Conservation (phyloP, 2,329 filamentous ascomycete genomes). For the Elsinoe necatrix region DNA sequence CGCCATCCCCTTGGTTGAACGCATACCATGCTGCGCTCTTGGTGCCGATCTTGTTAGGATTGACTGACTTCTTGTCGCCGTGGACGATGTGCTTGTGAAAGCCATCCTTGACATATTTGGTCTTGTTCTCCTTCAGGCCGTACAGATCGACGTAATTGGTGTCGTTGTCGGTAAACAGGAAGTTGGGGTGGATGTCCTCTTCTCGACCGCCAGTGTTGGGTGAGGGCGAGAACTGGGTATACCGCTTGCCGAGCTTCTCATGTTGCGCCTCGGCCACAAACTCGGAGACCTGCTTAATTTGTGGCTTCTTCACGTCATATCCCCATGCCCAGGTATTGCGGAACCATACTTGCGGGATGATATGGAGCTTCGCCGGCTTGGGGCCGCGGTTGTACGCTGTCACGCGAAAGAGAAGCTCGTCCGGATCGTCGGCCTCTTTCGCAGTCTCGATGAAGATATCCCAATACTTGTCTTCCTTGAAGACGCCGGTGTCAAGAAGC, state of each 20-base stretch:
- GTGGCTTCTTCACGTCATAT: constrained; percentile 73
- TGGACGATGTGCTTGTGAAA: constrained; percentile 85
- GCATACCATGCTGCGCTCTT: constrained; percentile 88
- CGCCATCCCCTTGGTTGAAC: constrained; percentile 82
- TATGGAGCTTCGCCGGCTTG: constrained; percentile 83
- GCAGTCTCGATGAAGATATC: constrained; percentile 95
- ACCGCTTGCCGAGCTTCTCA: constrained; percentile 70
- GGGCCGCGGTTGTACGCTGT: constrained; percentile 94
- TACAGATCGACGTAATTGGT: constrained; percentile 78
- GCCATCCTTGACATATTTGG: constrained; percentile 86
- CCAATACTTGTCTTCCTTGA: constrained; percentile 87
- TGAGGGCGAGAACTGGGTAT: constrained; percentile 78
- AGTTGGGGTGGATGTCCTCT: constrained; percentile 72
- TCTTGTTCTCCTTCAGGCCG: constrained; percentile 64
- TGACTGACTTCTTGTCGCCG: constrained; percentile 69
- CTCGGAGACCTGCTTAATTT: constrained; percentile 57
- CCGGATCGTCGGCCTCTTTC: constrained; percentile 84
- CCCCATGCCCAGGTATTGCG: constrained; percentile 97
- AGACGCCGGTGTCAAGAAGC: constrained; percentile 77
- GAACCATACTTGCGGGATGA: constrained; percentile 93
- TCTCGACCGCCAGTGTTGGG: constrained; percentile 72
- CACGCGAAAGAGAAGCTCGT: constrained; percentile 86
- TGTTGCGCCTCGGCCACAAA: constrained; percentile 71
- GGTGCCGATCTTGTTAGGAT: constrained; percentile 70
- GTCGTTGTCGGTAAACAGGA: constrained; percentile 93